These are phyloP conservation scores for Pythium sp. DNA, from an alignment of 352 stramenopile genomes.

Conservation along the genomic window DNA sequence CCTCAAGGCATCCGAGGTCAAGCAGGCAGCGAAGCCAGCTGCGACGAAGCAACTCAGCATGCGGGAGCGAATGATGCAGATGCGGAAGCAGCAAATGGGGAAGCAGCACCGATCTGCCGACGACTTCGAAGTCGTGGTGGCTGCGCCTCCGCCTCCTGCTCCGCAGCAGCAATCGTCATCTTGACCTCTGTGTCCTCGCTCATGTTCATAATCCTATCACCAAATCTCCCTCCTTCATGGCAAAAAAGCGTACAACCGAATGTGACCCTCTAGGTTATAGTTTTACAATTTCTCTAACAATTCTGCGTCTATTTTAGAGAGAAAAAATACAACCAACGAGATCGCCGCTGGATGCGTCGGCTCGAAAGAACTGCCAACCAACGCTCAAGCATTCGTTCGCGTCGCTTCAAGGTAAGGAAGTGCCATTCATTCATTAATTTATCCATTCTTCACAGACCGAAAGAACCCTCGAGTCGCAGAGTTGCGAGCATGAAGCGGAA, in stretches of 20 bases:
- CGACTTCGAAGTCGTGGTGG: constrained; percentile 11
- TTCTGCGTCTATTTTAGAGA: constrained; percentile 5
- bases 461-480: background rate
- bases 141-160: background rate
- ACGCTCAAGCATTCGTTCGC: background rate
- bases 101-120: constrained; percentile 6
- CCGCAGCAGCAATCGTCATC: background rate
- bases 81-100: constrained; percentile 41
- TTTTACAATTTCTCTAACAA: constrained; percentile 7
- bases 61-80: constrained; percentile 51
- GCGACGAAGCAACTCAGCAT: constrained; percentile 44
- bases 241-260: background rate
- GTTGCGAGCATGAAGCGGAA: background rate
- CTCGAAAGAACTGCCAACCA: background rate
- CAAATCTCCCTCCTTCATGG: background rate
- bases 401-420: background rate
- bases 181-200: background rate
- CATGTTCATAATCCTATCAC: constrained; percentile 2
- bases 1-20: constrained; percentile 55
- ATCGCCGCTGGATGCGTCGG: background rate
- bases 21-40: constrained; percentile 23
- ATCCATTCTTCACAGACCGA: background rate
- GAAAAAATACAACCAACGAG: constrained; percentile 1
- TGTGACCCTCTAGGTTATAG: background rate
- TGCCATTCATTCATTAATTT: background rate